Evolutionary conservation across 768 basidiomycete species (phyloP).

Genomic region (Hebeloma cylindrosporum): DNA sequence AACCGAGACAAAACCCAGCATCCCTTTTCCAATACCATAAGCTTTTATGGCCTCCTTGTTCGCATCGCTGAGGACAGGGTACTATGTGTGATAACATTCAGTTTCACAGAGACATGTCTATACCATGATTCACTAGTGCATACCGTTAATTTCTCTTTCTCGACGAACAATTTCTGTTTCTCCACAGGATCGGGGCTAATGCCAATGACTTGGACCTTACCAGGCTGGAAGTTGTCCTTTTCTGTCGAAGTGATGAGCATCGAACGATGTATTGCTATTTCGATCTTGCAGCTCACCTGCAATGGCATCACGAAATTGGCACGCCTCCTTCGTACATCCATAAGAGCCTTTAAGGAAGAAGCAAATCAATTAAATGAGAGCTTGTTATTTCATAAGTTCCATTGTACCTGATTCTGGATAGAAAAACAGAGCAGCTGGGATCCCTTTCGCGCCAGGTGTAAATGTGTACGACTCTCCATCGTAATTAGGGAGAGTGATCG

Average conservation of each 20-base stretch:
- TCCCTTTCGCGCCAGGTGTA: slow-evolving; percentile 52
- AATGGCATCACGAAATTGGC: slow-evolving; percentile 78
- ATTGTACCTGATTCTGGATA: slow-evolving; percentile 65
- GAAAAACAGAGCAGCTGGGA: slow-evolving; percentile 76
- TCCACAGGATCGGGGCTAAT: slow-evolving; percentile 71
- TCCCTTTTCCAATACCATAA: slow-evolving; percentile 63
- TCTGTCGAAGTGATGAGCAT: slow-evolving; percentile 35
- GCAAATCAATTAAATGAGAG: neutral
- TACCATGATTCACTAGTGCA: slow-evolving; percentile 21
- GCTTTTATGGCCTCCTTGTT: slow-evolving; percentile 60
- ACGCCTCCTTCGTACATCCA: slow-evolving; percentile 82
- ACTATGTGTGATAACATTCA: slow-evolving; percentile 47
- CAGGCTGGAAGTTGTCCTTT: slow-evolving; percentile 62
- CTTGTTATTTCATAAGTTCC: neutral
- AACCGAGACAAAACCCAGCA: slow-evolving; percentile 61
- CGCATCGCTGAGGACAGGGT: slow-evolving; percentile 75
- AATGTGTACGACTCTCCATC: slow-evolving; percentile 62
- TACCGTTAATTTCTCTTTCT: slow-evolving; percentile 66
- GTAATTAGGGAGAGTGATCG: slow-evolving; percentile 62
- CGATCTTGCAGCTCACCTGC: slow-evolving; percentile 43
- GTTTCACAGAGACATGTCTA: neutral
- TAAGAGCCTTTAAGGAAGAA: slow-evolving; percentile 52
- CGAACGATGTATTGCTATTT: slow-evolving; percentile 1
- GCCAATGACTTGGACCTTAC: slow-evolving; percentile 67
- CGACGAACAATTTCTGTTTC: slow-evolving; percentile 74